These are phyloP conservation scores for Juglanconis juglandina DNA, from an alignment of 2,329 filamentous ascomycete genomes.

Conservation along the genomic window DNA sequence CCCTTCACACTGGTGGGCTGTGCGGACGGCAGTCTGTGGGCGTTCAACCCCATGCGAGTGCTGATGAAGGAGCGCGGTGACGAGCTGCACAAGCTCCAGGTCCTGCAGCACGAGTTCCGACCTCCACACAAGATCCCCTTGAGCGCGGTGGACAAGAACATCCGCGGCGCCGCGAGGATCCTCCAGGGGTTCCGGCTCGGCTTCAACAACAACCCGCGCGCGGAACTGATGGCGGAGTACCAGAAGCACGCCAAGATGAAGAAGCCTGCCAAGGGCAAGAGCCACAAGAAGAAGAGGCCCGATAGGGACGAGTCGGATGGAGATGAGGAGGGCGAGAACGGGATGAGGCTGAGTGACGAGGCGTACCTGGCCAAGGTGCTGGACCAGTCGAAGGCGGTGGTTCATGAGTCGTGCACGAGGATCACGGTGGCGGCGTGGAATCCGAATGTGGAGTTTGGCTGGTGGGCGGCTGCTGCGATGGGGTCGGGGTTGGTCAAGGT, in stretches of 20 bases:
- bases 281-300: constrained; percentile 18
- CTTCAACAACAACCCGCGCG: constrained; percentile 44
- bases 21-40: constrained; percentile 52
- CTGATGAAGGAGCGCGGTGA: constrained; percentile 40
- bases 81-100: constrained; percentile 36
- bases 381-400: constrained; percentile 33
- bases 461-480: constrained; percentile 65
- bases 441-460: constrained; percentile 61
- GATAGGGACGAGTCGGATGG: constrained; percentile 20
- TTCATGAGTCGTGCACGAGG: constrained; percentile 62
- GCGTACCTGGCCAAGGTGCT: constrained; percentile 18
- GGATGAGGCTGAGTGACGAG: constrained; percentile 21
- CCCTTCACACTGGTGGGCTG: constrained; percentile 53
- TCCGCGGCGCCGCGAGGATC: constrained; percentile 24
- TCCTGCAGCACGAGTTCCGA: constrained; percentile 55
- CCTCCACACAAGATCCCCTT: constrained; percentile 24
- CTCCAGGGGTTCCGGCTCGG: constrained; percentile 50
- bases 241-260: constrained; percentile 34
- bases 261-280: constrained; percentile 22
- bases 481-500: constrained; percentile 65
- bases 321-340: constrained; percentile 23
- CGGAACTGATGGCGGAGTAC: constrained; percentile 32
- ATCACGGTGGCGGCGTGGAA: constrained; percentile 66
- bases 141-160: not conserved
- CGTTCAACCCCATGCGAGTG: constrained; percentile 42